phyloP scores from a whole-genome alignment of 2,329 filamentous ascomycete species.

The Xylaria sp. region DNA sequence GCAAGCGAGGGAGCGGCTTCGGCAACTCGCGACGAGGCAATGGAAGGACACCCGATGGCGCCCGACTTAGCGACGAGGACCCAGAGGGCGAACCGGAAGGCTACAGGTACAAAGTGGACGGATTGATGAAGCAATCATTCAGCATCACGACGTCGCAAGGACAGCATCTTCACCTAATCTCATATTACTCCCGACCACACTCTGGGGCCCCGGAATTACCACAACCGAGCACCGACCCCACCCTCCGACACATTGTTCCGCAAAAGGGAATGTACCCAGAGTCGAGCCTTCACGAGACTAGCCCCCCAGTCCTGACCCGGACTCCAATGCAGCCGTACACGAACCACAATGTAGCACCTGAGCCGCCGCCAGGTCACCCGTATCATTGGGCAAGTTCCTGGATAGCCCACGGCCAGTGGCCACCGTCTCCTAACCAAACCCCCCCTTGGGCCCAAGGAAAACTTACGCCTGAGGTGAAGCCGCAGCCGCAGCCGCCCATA shows the following conservation, averaged over 20 bases:
- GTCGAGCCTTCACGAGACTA: slow-evolving; percentile 85
- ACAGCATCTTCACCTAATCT: slow-evolving; percentile 95
- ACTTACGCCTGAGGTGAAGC: slow-evolving; percentile 35
- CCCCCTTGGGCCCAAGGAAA: slow-evolving; percentile 38
- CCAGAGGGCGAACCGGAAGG: slow-evolving; percentile 85
- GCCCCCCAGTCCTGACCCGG: slow-evolving; percentile 78
- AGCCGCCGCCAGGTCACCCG: slow-evolving; percentile 42
- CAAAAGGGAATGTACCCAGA: slow-evolving; percentile 97
- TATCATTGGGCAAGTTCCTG: slow-evolving; percentile 45
- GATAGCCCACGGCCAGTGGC: slow-evolving; percentile 34
- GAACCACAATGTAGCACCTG: slow-evolving; percentile 29
- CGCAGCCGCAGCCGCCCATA: slow-evolving; percentile 28
- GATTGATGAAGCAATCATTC: slow-evolving; percentile 99
- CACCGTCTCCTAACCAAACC: slow-evolving; percentile 47
- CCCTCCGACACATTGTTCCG: slow-evolving; percentile 79
- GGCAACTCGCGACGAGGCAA: slow-evolving; percentile 58
- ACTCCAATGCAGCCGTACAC: slow-evolving; percentile 64
- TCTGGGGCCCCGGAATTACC: slow-evolving; percentile 72
- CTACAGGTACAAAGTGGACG: slow-evolving; percentile 93
- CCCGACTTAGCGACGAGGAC: slow-evolving; percentile 80
- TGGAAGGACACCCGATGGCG: slow-evolving; percentile 82
- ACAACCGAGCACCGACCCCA: slow-evolving; percentile 80
- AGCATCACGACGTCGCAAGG: slow-evolving; percentile 90
- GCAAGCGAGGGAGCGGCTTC: slow-evolving; percentile 85
- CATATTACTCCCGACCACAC: slow-evolving; percentile 87